These are phyloP conservation scores for Lachnellula hyalina DNA, from an alignment of 2,329 filamentous ascomycete genomes.

Conservation along the genomic window DNA sequence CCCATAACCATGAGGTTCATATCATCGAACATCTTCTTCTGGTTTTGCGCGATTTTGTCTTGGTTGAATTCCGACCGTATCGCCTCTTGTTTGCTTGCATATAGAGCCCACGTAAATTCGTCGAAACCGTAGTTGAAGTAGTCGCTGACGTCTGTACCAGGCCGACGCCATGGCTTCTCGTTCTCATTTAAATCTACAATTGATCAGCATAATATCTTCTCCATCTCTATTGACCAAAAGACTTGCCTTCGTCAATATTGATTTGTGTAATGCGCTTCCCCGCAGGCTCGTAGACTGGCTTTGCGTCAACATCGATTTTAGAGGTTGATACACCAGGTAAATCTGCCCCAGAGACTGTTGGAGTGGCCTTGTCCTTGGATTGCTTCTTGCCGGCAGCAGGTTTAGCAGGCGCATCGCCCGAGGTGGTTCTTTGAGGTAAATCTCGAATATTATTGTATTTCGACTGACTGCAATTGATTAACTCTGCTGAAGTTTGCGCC, in stretches of 20 bases:
- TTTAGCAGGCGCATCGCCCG: conserved; percentile 46
- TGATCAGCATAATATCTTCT: neutral
- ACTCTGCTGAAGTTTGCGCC: neutral
- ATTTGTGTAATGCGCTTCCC: conserved; percentile 78
- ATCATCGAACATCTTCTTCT: conserved; percentile 75
- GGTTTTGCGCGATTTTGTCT: conserved; percentile 54
- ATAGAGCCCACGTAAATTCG: conserved; percentile 95
- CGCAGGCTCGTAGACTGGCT: conserved; percentile 70
- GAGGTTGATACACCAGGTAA: conserved; percentile 67
- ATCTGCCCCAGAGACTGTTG: conserved; percentile 41
- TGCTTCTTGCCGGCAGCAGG: conserved; percentile 42
- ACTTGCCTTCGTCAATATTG: conserved; percentile 62
- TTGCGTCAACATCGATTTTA: conserved; percentile 76
- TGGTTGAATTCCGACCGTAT: conserved; percentile 72
- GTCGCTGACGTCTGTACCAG: conserved; percentile 89
- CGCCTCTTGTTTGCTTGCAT: conserved; percentile 80
- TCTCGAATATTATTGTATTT: conserved; percentile 62
- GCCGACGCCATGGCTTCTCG: conserved; percentile 91
- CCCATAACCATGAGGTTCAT: conserved; percentile 66
- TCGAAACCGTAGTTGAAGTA: conserved; percentile 99
- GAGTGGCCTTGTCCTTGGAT: conserved; percentile 31
- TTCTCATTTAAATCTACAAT: conserved; percentile 62
- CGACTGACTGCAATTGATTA: conserved; percentile 43
- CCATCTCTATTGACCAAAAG: no score
- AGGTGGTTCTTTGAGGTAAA: conserved; percentile 54